These are phyloP conservation scores for Pleochaeta shiraiana DNA, from an alignment of 2,329 filamentous ascomycete genomes.

Conservation along the genomic window DNA sequence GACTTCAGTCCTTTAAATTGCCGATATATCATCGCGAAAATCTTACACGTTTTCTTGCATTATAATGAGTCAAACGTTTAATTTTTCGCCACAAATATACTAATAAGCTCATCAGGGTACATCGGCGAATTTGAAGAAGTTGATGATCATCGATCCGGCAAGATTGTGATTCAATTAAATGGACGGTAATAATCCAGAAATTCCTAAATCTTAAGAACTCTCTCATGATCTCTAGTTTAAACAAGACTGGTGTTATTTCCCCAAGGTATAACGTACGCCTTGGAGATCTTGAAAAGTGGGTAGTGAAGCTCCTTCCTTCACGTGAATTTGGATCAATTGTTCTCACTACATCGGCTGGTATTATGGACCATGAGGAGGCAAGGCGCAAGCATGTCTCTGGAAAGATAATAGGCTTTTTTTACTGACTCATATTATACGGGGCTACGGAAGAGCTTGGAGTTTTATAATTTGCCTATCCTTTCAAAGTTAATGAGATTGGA, in stretches of 20 bases:
- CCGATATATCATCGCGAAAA: constrained; percentile 90
- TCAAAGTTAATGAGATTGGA: too few species aligned
- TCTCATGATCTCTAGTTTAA: constrained; percentile 31
- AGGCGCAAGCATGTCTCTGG: constrained; percentile 96
- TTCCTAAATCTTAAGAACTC: constrained; percentile 1
- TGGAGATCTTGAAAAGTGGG: constrained; percentile 97
- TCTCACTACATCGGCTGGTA: constrained; percentile 95
- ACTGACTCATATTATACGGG: too few species aligned
- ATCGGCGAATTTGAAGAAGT: constrained; percentile 99
- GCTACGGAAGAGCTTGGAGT: too few species aligned
- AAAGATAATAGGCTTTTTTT: constrained; percentile 99
- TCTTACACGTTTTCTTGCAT: constrained; percentile 94
- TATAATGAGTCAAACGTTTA: constrained; percentile 78
- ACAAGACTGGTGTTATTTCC: constrained; percentile 99
- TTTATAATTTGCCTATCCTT: too few species aligned
- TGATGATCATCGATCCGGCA: constrained; percentile 98
- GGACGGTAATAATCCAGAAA: constrained; percentile 43
- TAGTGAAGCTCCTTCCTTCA: constrained; percentile 93
- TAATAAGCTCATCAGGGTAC: constrained; percentile 72
- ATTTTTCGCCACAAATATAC: constrained; percentile 70
- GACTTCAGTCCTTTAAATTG: constrained; percentile 99
- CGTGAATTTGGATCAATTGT: constrained; percentile 99
- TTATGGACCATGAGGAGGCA: constrained; percentile 99
- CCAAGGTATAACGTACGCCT: constrained; percentile 99
- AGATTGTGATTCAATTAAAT: constrained; percentile 99